Evolutionary conservation across 441 rosid genomes (phyloP), one percentile per base, ranked within the genome.

Genomic region (Gossypium schwendimanii): DNA sequence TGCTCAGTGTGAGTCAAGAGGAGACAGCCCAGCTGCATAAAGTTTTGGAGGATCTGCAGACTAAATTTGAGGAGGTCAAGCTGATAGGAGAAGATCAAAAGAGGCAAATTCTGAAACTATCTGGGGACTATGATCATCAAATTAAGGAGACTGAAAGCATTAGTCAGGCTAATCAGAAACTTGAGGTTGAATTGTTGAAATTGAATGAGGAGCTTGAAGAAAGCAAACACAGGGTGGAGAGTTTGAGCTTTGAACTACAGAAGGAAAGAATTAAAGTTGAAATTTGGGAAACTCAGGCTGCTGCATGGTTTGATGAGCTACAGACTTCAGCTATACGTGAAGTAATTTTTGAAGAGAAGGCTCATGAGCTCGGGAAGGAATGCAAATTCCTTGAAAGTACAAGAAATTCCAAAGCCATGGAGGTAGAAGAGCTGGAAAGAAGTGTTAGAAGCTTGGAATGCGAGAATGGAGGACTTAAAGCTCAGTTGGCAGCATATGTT

Each of bases 361-460:
- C 81, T 61, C 73, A 33, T 74, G 97, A 89, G 75, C 84, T 90
- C 28, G 64, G 69, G 9, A 86, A 84, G 84, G 82, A 81, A 70
- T 88, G 76, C 67, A 58, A 73, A 63, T 81, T 45, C 73, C 83
- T 87, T 72, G 86, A 81, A 73, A 81, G 69, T 23, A 81, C 52
- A 80, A 65, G 73, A 69, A 71, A 71, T 73, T 70, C 79, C 33
- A 86, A 81, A 73, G 83, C 79, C 60, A 28, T 63, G 59, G 90
- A 89, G 85, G 81, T 83, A 49, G 87, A 84, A 21, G 85, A 66
- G 73, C 85, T 95, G 78, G 87, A 86, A 84, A 88, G 81, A 81
- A 88, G 77, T 68, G 79, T 85, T 69, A 59, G 70, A 75, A 73
- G 76, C 69, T 79, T 93, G 81, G 97, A 88, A 74, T 81, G 81